These are phyloP conservation scores for Thalassiosira sp. DNA, from an alignment of 352 stramenopile species.

Conservation along the genomic window DNA sequence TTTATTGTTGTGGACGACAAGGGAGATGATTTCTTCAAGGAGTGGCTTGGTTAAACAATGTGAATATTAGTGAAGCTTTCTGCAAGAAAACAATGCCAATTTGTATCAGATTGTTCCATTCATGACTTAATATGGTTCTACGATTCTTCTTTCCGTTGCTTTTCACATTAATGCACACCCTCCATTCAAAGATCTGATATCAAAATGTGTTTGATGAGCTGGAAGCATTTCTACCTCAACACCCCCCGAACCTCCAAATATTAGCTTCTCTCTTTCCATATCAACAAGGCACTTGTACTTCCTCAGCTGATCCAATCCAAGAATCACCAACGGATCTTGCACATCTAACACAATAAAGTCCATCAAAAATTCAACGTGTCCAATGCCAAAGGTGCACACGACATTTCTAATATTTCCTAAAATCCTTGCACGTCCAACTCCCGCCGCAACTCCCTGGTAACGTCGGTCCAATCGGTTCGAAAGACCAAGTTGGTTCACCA, in stretches of 20 bases:
- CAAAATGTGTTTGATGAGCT: slow-evolving; percentile 39
- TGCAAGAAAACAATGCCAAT: no score
- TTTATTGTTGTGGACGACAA: slow-evolving; percentile 91
- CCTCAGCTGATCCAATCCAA: slow-evolving; percentile 77
- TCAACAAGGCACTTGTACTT: slow-evolving; percentile 78
- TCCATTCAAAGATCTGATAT: slow-evolving; percentile 25
- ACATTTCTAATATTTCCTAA: slow-evolving; percentile 62
- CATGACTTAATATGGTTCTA: no score
- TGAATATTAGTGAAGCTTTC: no score
- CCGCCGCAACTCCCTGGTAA: slow-evolving; percentile 53
- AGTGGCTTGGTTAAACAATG: slow-evolving; percentile 82
- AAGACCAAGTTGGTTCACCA: slow-evolving; percentile 60
- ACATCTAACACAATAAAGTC: slow-evolving; percentile 75
- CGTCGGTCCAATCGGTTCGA: slow-evolving; percentile 52
- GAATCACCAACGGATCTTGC: slow-evolving; percentile 56
- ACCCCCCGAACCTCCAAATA: slow-evolving; percentile 68
- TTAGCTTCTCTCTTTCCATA: slow-evolving; percentile 59
- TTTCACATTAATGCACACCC: no score
- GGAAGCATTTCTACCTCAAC: slow-evolving; percentile 65
- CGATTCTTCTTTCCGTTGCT: no score
- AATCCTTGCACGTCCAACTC: slow-evolving; percentile 67
- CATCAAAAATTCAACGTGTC: slow-evolving; percentile 73
- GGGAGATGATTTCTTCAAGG: slow-evolving; percentile 88
- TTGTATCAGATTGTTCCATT: no score
- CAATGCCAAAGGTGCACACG: slow-evolving; percentile 56